Conservation (phyloP, 2,329 filamentous ascomycete species). For the Curvularia spicifera region DNA sequence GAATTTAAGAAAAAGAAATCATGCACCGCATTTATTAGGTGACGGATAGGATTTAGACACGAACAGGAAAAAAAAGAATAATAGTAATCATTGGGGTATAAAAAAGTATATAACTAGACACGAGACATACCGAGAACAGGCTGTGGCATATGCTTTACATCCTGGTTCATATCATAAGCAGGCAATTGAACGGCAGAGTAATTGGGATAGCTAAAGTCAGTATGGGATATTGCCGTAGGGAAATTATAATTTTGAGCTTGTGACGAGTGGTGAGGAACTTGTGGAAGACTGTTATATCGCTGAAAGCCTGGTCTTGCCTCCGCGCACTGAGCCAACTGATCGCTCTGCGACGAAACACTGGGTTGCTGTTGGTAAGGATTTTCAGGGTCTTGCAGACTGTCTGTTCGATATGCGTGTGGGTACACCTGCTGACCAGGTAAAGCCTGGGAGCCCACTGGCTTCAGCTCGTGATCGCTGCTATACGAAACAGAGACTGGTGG, state of each 20-base stretch:
- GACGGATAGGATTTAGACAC: constrained; percentile 16
- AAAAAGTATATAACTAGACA: constrained; percentile 46
- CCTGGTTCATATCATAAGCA: constrained; percentile 42
- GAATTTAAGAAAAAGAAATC: constrained; percentile 2
- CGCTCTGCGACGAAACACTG: constrained; percentile 30
- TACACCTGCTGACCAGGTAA: constrained; percentile 33
- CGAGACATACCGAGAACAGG: constrained; percentile 51
- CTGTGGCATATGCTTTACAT: constrained; percentile 49
- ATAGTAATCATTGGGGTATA: constrained; percentile 45
- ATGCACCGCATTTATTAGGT: constrained; percentile 18
- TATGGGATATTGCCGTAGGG: constrained; percentile 32
- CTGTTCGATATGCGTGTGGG: constrained; percentile 30
- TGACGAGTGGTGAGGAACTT: constrained; percentile 26
- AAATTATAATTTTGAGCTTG: constrained; percentile 31
- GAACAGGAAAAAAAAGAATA: constrained; percentile 31
- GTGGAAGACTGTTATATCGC: constrained; percentile 36
- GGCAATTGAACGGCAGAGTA: constrained; percentile 46
- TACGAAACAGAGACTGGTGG: constrained; percentile 38
- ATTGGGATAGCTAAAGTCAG: constrained; percentile 38
- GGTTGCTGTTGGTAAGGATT: constrained; percentile 31
- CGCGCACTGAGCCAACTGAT: constrained; percentile 34
- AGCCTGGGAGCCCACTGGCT: constrained; percentile 30
- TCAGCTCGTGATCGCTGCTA: constrained; percentile 27
- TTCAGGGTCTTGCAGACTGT: constrained; percentile 32
- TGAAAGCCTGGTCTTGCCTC: constrained; percentile 28